These are phyloP conservation scores for Euphorbia tirucalli DNA, from an alignment of 345 rosid genomes.

Conservation along the genomic window DNA sequence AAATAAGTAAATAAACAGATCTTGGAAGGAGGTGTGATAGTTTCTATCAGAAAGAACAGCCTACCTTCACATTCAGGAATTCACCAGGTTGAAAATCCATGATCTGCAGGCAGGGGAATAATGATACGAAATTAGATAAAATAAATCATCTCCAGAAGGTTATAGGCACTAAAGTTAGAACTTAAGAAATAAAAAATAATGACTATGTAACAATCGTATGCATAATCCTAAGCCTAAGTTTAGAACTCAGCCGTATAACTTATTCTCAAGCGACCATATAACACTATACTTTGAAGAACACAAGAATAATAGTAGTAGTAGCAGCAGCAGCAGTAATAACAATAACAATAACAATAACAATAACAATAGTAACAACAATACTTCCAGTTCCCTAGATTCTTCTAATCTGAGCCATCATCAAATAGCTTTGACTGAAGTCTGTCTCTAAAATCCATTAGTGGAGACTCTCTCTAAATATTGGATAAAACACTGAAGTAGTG, in stretches of 20 bases:
- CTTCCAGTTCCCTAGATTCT: not conserved
- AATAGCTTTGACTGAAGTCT: not conserved
- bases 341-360: too few relatives aligned
- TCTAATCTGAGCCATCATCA: not conserved
- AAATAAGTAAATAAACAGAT: not conserved
- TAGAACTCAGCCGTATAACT: not conserved
- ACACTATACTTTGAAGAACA: not conserved
- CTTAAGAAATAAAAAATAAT: not conserved
- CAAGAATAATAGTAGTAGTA: too few relatives aligned
- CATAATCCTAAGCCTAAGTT: not conserved
- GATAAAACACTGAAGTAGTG: not conserved
- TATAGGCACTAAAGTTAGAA: slow-evolving; percentile 2
- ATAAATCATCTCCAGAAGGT: not conserved
- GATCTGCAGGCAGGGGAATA: slow-evolving; percentile 42
- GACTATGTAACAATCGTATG: not conserved
- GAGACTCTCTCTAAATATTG: not conserved
- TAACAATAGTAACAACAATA: not conserved
- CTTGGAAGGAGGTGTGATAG: slow-evolving; percentile 8
- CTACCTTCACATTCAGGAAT: slow-evolving; percentile 85
- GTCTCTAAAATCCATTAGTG: slow-evolving; percentile 1
- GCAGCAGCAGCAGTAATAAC: too few relatives aligned
- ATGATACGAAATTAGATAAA: not conserved
- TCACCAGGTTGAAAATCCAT: slow-evolving; percentile 98
- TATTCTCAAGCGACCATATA: not conserved
- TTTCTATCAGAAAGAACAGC: slow-evolving; percentile 16